Conservation (phyloP, 139 green algal genomes). For the Pleodorina starrii region DNA sequence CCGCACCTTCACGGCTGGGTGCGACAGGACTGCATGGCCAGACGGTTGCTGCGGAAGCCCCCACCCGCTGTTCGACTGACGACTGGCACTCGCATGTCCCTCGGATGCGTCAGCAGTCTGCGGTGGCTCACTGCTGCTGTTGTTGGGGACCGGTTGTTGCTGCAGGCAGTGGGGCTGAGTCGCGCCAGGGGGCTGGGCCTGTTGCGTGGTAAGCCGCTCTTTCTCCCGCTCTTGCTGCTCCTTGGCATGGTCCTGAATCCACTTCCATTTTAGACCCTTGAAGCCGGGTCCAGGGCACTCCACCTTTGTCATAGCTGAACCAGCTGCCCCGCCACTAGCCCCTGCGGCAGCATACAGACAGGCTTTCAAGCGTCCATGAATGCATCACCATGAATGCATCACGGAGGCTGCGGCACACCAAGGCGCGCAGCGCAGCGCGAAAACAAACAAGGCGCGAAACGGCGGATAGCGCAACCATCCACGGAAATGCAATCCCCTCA, state of each 20-base stretch:
- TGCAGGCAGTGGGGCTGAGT: neutral
- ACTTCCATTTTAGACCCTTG: slow-evolving; percentile 59
- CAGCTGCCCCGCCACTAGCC: slow-evolving; percentile 4
- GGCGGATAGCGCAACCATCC: too few species aligned
- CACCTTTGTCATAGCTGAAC: slow-evolving; percentile 41
- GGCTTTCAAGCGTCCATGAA: too few species aligned
- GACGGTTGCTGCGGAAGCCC: neutral
- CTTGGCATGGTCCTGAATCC: slow-evolving; percentile 50
- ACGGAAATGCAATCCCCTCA: too few species aligned
- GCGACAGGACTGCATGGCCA: neutral
- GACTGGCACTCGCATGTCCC: neutral
- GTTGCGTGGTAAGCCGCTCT: neutral
- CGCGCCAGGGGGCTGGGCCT: neutral
- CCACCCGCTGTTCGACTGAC: neutral
- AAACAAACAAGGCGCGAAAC: too few species aligned
- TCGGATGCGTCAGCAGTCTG: neutral
- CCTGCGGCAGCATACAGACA: slow-evolving; percentile 2
- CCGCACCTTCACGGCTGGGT: neutral
- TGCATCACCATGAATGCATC: too few species aligned
- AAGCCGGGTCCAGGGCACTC: slow-evolving; percentile 35
- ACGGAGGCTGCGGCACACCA: too few species aligned
- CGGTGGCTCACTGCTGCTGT: neutral
- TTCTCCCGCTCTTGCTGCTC: slow-evolving; percentile 47
- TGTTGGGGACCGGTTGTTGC: neutral
- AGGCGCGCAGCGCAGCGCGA: too few species aligned